Evolutionary conservation across 176 grass and related monocot species (phyloP).

Genomic region (Musa itinerans): DNA sequence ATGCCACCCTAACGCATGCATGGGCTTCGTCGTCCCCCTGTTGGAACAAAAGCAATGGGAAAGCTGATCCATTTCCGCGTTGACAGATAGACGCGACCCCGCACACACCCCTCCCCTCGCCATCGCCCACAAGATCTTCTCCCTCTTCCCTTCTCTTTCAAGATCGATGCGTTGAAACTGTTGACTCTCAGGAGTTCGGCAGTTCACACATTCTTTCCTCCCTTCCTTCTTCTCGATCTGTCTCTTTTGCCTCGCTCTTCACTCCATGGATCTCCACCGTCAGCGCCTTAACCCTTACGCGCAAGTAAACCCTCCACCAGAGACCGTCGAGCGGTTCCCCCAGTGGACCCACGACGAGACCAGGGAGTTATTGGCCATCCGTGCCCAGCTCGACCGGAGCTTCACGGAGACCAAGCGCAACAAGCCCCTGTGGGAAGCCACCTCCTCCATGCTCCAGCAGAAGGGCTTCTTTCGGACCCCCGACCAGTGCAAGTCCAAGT

Average conservation of each 20-base stretch:
- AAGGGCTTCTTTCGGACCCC: slow-evolving; percentile 69
- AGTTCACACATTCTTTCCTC: slow-evolving; percentile 2
- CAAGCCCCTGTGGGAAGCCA: slow-evolving; percentile 89
- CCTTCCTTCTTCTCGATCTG: not conserved
- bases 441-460: slow-evolving; percentile 38
- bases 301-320: slow-evolving; percentile 22
- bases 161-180: too few relatives aligned
- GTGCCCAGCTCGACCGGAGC: slow-evolving; percentile 60
- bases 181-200: not conserved
- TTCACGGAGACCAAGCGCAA: slow-evolving; percentile 96
- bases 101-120: not conserved
- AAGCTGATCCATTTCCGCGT: slow-evolving; percentile 78
- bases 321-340: slow-evolving; percentile 39
- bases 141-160: not conserved
- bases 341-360: slow-evolving; percentile 90
- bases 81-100: slow-evolving; percentile 42
- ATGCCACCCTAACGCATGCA: slow-evolving; percentile 41
- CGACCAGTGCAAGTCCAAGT: slow-evolving; percentile 99
- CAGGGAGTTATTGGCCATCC: slow-evolving; percentile 57
- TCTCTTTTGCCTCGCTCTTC: not conserved
- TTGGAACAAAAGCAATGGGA: slow-evolving; percentile 47
- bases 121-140: not conserved
- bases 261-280: slow-evolving; percentile 62
- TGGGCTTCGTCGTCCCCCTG: not conserved
- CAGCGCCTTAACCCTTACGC: slow-evolving; percentile 52